These are phyloP conservation scores for Coemansia sp. DNA, from an alignment of 192 early-diverging fungal species.

Conservation along the genomic window DNA sequence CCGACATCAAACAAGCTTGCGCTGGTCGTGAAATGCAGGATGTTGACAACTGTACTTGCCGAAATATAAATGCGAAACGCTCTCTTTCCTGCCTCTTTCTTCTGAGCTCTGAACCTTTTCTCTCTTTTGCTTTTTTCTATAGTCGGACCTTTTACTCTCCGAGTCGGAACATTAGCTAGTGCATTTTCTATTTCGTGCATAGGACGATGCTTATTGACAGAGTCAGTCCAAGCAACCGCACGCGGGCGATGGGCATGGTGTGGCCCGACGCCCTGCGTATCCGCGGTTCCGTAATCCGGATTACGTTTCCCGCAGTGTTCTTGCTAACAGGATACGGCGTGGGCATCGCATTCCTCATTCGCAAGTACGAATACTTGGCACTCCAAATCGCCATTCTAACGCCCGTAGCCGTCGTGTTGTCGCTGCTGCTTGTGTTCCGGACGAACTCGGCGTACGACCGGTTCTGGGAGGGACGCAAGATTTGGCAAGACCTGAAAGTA, in stretches of 20 bases:
- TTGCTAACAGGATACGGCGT: constrained; percentile 50
- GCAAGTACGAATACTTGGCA: constrained; percentile 26
- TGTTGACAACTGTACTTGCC: neutral
- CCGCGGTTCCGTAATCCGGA: constrained; percentile 53
- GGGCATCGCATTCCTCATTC: constrained; percentile 48
- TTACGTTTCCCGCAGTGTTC: constrained; percentile 34
- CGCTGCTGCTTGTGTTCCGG: constrained; percentile 59
- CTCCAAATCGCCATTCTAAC: constrained; percentile 47
- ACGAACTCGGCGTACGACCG: constrained; percentile 69
- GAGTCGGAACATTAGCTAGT: neutral
- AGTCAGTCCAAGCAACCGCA: constrained; percentile 28
- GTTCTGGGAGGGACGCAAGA: constrained; percentile 85
- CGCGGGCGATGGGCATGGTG: constrained; percentile 27
- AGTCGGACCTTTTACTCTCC: neutral
- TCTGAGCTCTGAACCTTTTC: neutral
- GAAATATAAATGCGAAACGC: neutral
- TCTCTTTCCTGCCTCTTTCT: neutral
- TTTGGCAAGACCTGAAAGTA: constrained; percentile 73
- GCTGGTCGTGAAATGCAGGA: neutral
- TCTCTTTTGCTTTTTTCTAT: neutral
- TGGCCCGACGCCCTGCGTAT: constrained; percentile 48
- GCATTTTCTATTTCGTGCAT: neutral
- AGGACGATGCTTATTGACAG: constrained; percentile 44
- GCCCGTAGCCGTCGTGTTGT: constrained; percentile 53
- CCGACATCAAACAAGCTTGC: neutral